Evolutionary conservation across 192 early-diverging fungal species (phyloP).

Genomic region (Gaertneriomyces sp.): DNA sequence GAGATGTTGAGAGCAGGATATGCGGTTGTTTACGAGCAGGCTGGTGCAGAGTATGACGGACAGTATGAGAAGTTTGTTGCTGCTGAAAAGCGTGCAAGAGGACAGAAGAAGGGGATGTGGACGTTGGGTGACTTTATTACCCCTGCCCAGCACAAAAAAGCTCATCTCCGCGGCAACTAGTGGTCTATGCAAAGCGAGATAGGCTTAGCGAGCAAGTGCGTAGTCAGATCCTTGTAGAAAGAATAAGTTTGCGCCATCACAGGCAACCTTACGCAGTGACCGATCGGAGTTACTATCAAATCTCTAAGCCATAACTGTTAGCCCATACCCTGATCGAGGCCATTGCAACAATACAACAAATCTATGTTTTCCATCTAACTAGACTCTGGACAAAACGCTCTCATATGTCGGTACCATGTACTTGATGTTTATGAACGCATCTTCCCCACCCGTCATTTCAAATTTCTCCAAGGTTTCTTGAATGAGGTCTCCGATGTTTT

Average conservation of each 20-base stretch:
- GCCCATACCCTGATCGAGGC: no score
- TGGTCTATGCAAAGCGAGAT: no score
- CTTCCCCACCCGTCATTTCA: conserved; percentile 61
- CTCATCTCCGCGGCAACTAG: neutral
- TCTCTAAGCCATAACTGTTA: no score
- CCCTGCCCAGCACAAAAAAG: conserved; percentile 55
- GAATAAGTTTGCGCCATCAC: no score
- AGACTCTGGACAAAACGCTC: conserved; percentile 37
- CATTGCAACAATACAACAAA: no score
- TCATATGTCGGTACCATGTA: conserved; percentile 58
- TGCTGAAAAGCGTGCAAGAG: conserved; percentile 46
- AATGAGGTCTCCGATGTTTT: conserved; percentile 65
- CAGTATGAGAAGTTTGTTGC: conserved; percentile 42
- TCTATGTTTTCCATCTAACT: neutral
- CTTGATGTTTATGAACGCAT: conserved; percentile 70
- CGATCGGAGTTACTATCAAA: no score
- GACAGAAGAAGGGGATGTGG: conserved; percentile 44
- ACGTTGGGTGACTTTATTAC: conserved; percentile 40
- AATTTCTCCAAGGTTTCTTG: conserved; percentile 65
- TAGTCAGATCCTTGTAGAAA: no score
- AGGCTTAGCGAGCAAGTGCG: no score
- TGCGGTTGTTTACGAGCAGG: conserved; percentile 55
- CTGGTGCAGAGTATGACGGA: conserved; percentile 56
- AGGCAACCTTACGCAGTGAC: no score
- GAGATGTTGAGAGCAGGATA: conserved; percentile 58